phyloP scores from a whole-genome alignment of 768 basidiomycete species.

The Piloderma croceum region DNA sequence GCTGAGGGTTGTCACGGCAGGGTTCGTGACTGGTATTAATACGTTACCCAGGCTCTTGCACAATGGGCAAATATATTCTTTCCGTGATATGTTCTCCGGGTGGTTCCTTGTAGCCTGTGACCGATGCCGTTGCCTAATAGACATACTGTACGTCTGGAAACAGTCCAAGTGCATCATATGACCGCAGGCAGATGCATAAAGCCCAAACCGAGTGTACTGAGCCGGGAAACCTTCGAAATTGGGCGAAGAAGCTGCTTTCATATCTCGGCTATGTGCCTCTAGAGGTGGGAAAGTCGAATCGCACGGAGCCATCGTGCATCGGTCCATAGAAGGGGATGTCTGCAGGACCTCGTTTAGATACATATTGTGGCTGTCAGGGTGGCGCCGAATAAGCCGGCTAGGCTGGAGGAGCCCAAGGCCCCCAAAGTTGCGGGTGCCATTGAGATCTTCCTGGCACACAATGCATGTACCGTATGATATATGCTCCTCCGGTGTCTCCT shows the following conservation, averaged over 20 bases:
- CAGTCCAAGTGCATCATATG: conserved; percentile 98
- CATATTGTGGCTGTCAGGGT: conserved; percentile 55
- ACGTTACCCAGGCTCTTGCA: conserved; percentile 97
- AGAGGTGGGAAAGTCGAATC: conserved; percentile 43
- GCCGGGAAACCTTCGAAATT: conserved; percentile 73
- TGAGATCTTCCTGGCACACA: conserved; percentile 94
- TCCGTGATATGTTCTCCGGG: conserved; percentile 88
- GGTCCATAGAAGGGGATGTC: conserved; percentile 63
- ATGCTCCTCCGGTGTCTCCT: conserved; percentile 38
- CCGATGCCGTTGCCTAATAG: conserved; percentile 82
- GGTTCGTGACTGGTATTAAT: conserved; percentile 73
- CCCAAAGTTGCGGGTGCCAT: conserved; percentile 68
- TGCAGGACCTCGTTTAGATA: conserved; percentile 72
- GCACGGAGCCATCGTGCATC: conserved; percentile 26
- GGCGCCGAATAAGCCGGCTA: conserved; percentile 74
- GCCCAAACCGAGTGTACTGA: conserved; percentile 73
- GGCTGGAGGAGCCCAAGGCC: conserved; percentile 84
- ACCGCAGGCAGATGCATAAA: conserved; percentile 84
- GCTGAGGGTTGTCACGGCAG: conserved; percentile 41
- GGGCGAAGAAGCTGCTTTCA: conserved; percentile 33
- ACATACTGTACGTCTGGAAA: conserved; percentile 83
- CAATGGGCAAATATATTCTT: conserved; percentile 93
- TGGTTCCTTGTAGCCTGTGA: conserved; percentile 88
- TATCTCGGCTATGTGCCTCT: conserved; percentile 43
- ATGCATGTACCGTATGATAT: conserved; percentile 89